Evolutionary conservation across 108 stramenopile species (phyloP), one percentile per base, ranked within the genome.

Genomic region (Fistulifera solaris): DNA sequence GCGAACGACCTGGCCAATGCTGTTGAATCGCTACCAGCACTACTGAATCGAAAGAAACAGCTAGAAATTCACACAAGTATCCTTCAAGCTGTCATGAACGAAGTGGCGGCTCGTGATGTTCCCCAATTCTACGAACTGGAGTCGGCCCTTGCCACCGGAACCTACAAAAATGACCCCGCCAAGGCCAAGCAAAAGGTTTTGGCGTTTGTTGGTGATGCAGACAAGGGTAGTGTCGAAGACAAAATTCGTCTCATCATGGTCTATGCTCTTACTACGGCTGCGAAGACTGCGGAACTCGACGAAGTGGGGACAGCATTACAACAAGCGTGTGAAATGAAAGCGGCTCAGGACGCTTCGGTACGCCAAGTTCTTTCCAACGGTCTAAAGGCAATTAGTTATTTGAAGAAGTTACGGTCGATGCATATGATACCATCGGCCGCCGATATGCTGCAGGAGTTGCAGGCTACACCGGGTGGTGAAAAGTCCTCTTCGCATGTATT

Each of bases 1-100:
- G 73, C 76, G 11, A 70, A 62, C 16, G 83, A 87, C 59, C 69
- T 94, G 63, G 81, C 83, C 38, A 78, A 68, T 3, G 96, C 96
- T 2, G 94, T 99, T 47, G 94, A 96, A 61, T 90, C 88, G 1
- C 76, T 99, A 26, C 98, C 98, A 1, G 78, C 83, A 21, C 68
- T 99, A 15, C 75, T 98, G 61, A 89, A 92, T 54, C 81, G 85
- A 28, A 99, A 99, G 75, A 93, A 93, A 67, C 83, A 84, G 45
- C 61, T 98, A 24, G 96, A 98, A 72, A 73, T 87, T 26, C 98
- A 99, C 68, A 97, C 96, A 0, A 93, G 90, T 44, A 88, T 99
- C 45, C 64, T 97, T 8, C 93, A 95, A 73, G 95, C 98, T 6
- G 89, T 93, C 31, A 99, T 99, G 98, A 90, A 89, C 48, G 81